Percentiles rank a stretch among this genome's conserved stretches.
Conservation (phyloP, 2,329 filamentous ascomycete species). For the Trichothecium roseum region DNA sequence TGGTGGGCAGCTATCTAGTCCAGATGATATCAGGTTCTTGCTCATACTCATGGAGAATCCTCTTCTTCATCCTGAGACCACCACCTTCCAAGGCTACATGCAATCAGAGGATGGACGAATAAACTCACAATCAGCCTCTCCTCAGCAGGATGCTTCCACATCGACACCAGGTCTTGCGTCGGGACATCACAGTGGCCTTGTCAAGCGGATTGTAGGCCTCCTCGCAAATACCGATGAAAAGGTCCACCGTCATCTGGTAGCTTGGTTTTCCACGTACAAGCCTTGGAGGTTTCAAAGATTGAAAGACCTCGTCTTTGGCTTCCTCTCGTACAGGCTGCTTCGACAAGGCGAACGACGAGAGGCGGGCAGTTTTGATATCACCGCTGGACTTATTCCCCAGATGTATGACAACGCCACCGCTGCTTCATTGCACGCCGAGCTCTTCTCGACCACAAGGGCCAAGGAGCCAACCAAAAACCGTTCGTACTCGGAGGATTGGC, state of each 20-base stretch:
- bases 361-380: conserved; percentile 51
- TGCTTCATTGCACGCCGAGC: conserved; percentile 67
- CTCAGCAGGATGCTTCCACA: neutral
- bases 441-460: conserved; percentile 43
- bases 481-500: conserved; percentile 74
- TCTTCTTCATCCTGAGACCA: conserved; percentile 44
- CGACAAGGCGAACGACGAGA: conserved; percentile 60
- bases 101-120: conserved; percentile 16
- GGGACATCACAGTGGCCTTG: conserved; percentile 69
- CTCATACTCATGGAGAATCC: conserved; percentile 74
- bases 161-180: conserved; percentile 33
- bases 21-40: conserved; percentile 66
- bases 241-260: conserved; percentile 66
- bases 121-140: conserved; percentile 7
- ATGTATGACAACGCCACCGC: conserved; percentile 56
- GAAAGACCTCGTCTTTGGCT: conserved; percentile 70
- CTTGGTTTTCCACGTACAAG: conserved; percentile 67
- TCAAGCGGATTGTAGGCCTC: conserved; percentile 76
- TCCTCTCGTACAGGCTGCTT: conserved; percentile 70
- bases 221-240: conserved; percentile 64
- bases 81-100: conserved; percentile 28
- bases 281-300: conserved; percentile 56
- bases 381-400: conserved; percentile 60
- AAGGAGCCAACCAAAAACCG: conserved; percentile 48
- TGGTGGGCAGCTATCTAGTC: conserved; percentile 54